These are phyloP conservation scores for Alternaria sp. DNA, from an alignment of 2,329 filamentous ascomycete genomes.

Conservation along the genomic window DNA sequence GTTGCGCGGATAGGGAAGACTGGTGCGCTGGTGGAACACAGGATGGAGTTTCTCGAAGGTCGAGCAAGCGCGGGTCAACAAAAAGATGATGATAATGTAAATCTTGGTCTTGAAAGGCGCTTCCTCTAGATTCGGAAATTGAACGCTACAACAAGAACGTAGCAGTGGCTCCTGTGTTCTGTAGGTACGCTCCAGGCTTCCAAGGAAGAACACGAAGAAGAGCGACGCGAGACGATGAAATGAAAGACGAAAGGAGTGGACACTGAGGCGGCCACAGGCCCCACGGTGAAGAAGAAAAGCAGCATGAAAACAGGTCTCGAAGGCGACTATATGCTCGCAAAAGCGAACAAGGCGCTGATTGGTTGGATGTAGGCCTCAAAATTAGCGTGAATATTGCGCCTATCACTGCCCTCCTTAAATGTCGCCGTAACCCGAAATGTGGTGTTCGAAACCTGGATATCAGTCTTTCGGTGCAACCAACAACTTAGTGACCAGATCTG, in stretches of 20 bases:
- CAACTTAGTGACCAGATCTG: not conserved
- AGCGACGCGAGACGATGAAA: slow-evolving; percentile 4
- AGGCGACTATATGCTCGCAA: not conserved
- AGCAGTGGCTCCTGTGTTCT: slow-evolving; percentile 9
- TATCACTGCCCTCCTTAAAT: too few species aligned
- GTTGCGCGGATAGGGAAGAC: too few species aligned
- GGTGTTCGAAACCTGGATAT: too few species aligned
- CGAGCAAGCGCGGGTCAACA: too few species aligned
- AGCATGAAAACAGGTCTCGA: not conserved
- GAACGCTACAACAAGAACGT: slow-evolving; percentile 5
- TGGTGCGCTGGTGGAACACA: too few species aligned
- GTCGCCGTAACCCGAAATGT: too few species aligned
- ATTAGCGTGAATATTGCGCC: too few species aligned
- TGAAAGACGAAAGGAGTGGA: slow-evolving; percentile 5
- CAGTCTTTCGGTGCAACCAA: too few species aligned
- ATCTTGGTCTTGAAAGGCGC: slow-evolving; percentile 5
- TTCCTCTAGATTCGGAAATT: slow-evolving; percentile 8
- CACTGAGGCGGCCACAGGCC: slow-evolving; percentile 6
- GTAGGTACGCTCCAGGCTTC: slow-evolving; percentile 7
- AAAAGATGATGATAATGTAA: not conserved
- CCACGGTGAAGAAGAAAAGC: slow-evolving; percentile 15
- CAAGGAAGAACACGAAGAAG: slow-evolving; percentile 4
- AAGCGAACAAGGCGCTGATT: too few species aligned
- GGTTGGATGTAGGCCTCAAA: too few species aligned
- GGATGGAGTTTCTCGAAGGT: too few species aligned